phyloP scores from a whole-genome alignment of 2,329 filamentous ascomycete genomes.

The Penicillium freii region DNA sequence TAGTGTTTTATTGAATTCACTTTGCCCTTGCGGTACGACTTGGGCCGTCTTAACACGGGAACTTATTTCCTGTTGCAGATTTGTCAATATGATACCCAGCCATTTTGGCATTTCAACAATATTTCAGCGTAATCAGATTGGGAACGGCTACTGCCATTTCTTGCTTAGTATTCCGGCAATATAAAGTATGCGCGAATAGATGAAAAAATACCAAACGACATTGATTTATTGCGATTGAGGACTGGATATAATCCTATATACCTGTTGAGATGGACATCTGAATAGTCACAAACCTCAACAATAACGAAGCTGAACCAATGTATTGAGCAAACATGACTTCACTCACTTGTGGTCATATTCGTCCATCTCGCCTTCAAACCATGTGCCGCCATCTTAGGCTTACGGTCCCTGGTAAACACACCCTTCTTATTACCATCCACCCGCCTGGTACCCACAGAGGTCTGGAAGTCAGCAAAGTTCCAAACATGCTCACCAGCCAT shows the following conservation, averaged over 20 bases:
- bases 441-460: background rate
- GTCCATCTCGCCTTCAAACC: background rate
- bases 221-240: background rate
- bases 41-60: background rate
- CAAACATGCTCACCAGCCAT: conserved; percentile 29
- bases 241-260: background rate
- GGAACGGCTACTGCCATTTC: no score
- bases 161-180: background rate
- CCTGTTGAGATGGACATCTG: background rate
- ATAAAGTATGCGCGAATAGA: no score
- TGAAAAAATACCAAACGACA: background rate
- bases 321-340: background rate
- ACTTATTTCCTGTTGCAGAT: background rate
- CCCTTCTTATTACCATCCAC: conserved; percentile 7
- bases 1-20: background rate
- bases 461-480: conserved; percentile 11
- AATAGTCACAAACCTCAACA: background rate
- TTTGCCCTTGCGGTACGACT: background rate
- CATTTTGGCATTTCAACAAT: background rate
- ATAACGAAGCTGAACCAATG: background rate
- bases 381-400: conserved; percentile 5
- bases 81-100: background rate
- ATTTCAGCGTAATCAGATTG: background rate
- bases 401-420: conserved; percentile 2
- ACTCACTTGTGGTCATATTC: background rate